phyloP scores from a whole-genome alignment of 2,329 filamentous ascomycete species.

The Fusarium virguliforme region DNA sequence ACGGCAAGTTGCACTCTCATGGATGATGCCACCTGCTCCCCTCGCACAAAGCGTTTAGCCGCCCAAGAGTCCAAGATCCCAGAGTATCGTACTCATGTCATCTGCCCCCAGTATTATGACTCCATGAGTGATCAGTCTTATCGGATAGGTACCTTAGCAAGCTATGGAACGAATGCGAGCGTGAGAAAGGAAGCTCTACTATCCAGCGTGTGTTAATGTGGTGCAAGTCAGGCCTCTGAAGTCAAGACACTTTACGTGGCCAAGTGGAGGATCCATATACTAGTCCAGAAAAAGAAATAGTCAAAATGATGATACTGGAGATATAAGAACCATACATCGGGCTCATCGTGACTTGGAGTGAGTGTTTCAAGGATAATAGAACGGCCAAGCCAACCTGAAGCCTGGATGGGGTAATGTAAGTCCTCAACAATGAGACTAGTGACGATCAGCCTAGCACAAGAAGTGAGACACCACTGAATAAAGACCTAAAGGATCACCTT shows the following conservation, averaged over 20 bases:
- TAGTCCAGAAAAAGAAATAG: no score
- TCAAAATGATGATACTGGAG: not conserved
- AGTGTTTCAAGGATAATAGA: no score
- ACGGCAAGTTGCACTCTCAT: not conserved
- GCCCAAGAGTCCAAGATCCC: no score
- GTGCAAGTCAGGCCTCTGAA: not conserved
- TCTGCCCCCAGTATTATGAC: not conserved
- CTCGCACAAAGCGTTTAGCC: not conserved
- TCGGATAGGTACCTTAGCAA: not conserved
- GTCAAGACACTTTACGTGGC: not conserved
- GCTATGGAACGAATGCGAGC: not conserved
- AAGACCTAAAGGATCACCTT: rapidly evolving
- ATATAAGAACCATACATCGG: not conserved
- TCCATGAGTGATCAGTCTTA: no score
- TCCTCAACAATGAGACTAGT: not conserved
- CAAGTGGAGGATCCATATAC: not conserved
- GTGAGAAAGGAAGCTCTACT: not conserved
- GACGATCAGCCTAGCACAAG: not conserved
- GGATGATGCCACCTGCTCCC: no score
- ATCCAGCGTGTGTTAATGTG: not conserved
- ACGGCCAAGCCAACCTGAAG: no score
- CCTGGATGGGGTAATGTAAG: no score
- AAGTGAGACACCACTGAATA: not conserved
- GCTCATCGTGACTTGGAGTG: not conserved
- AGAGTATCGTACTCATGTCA: not conserved